A percentile compares a stretch with the other conserved stretches of the same genome.
Conservation (phyloP, 805 yeast genomes). For the Starmerella riodocensis region DNA sequence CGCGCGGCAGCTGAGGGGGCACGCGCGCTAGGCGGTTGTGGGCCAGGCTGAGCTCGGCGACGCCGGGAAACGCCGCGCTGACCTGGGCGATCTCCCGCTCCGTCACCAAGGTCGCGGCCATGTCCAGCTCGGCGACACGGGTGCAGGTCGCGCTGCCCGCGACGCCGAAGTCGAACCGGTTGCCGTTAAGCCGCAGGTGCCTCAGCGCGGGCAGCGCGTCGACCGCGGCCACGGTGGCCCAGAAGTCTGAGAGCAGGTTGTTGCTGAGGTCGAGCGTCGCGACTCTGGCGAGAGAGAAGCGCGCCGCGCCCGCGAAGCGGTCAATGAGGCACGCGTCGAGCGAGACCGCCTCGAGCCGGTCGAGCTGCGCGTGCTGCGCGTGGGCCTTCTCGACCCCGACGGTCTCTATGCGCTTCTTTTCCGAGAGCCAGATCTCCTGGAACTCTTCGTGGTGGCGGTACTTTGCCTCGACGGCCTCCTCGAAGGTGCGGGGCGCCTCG, state of each 20-base stretch:
- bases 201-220: constrained; percentile 27
- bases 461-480: constrained; percentile 37
- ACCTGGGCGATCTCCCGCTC: constrained; percentile 1
- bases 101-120: constrained; percentile 27
- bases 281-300: constrained; percentile 3
- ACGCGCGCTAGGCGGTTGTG: constrained; percentile 30
- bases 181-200: constrained; percentile 37
- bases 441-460: constrained; percentile 32
- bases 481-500: constrained; percentile 29
- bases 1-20: constrained; percentile 20
- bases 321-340: constrained; percentile 33
- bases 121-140: constrained; percentile 24
- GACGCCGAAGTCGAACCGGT: constrained; percentile 21
- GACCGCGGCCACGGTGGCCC: constrained; percentile 31
- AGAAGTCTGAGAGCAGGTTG: constrained; percentile 39
- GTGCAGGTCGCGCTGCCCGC: constrained; percentile 2
- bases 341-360: constrained; percentile 36
- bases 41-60: constrained; percentile 14
- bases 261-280: constrained; percentile 43
- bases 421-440: constrained; percentile 33
- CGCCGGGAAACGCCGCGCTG: constrained; percentile 9
- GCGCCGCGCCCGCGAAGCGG: not conserved
- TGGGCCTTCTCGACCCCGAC: constrained; percentile 53
- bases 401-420: constrained; percentile 45
- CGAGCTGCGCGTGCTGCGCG: constrained; percentile 36